Conservation (phyloP, 371 early-diverging fungal genomes). For the Rhizopus microsporus region DNA sequence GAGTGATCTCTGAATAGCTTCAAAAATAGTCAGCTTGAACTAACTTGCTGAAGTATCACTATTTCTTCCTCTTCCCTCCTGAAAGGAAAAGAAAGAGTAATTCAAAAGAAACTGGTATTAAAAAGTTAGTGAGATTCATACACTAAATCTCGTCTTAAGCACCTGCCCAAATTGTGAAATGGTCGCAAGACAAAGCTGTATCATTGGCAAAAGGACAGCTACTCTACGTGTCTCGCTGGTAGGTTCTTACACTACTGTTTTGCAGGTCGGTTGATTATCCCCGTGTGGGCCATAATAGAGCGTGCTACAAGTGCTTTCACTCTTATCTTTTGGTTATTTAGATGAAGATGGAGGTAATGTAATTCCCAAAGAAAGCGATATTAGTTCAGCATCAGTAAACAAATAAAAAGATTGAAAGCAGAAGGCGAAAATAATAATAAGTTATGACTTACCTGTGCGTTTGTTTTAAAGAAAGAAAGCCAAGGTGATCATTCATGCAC, state of each 20-base stretch:
- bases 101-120: not conserved
- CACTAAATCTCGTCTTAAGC: constrained; percentile 3
- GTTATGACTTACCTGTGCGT: not conserved
- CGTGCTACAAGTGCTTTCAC: constrained; percentile 2
- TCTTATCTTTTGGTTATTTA: not conserved
- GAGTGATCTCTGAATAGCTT: no score
- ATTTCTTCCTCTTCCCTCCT: no score
- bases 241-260: not conserved
- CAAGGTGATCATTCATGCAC: not conserved
- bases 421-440: constrained; percentile 1
- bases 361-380: not conserved
- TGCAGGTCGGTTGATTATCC: constrained; percentile 1
- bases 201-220: not conserved
- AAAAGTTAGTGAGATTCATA: constrained; percentile 1
- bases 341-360: not conserved
- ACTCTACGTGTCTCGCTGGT: constrained; percentile 1
- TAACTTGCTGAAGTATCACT: no score
- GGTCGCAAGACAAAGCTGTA: not conserved
- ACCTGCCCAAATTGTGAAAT: not conserved
- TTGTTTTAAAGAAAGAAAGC: not conserved
- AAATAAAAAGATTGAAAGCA: constrained; percentile 4
- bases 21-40: no score
- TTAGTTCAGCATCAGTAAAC: not conserved
- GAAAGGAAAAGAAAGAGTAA: no score
- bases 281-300: not conserved